phyloP scores from a whole-genome alignment of 306 rosid species.

The Calophaca sinica region DNA sequence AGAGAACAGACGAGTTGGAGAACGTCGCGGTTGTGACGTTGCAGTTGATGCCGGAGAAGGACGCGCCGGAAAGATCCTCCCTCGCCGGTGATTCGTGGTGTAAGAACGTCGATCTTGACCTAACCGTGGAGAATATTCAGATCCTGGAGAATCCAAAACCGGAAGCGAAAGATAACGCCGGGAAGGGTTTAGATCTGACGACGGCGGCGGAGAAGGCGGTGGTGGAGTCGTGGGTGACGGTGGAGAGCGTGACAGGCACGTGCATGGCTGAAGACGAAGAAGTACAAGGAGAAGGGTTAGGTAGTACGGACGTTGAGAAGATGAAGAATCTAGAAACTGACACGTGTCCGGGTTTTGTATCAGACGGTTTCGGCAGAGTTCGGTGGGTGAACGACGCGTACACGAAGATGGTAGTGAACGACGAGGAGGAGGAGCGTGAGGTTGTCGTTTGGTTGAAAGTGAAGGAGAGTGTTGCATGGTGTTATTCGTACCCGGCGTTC shows the following conservation, averaged over 20 bases:
- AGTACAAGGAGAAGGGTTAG: conserved; percentile 39
- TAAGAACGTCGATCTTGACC: conserved; percentile 52
- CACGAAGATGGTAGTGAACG: conserved; percentile 65
- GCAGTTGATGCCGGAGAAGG: conserved; percentile 66
- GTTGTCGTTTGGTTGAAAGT: conserved; percentile 52
- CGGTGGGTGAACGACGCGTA: conserved; percentile 81
- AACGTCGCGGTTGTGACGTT: conserved; percentile 51
- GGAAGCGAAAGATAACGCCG: background rate
- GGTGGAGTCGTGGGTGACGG: conserved; percentile 74
- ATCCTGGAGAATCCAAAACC: conserved; percentile 29
- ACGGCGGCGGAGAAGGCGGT: background rate
- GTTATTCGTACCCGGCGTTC: conserved; percentile 50
- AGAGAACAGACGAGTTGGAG: background rate
- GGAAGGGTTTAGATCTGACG: background rate
- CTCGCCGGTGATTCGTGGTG: conserved; percentile 49
- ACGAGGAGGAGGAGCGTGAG: background rate
- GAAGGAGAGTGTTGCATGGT: conserved; percentile 46
- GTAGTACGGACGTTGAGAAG: conserved; percentile 74
- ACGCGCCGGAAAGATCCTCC: background rate
- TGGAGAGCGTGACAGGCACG: conserved; percentile 86
- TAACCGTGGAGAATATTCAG: conserved; percentile 46
- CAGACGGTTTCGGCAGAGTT: conserved; percentile 70
- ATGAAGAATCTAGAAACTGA: conserved; percentile 65
- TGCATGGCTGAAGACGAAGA: conserved; percentile 57
- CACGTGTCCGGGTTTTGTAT: conserved; percentile 89